Conservation (phyloP, 2,329 filamentous ascomycete genomes). For the Bipolaris sorokiniana region DNA sequence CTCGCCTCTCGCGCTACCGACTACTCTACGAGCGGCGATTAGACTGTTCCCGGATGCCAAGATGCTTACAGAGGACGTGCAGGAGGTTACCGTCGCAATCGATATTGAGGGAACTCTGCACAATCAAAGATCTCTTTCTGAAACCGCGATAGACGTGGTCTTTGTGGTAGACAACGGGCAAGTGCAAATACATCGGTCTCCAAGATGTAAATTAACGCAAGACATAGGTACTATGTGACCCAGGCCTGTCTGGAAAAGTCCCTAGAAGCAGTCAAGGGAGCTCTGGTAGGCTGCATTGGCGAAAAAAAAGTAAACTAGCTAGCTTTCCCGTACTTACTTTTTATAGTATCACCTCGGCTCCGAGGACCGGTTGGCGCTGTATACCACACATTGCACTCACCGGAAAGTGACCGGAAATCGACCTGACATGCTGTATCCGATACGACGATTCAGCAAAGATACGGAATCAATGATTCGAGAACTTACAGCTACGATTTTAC, state of each 20-base stretch:
- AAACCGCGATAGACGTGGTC: conserved; percentile 40
- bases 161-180: conserved; percentile 50
- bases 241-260: conserved; percentile 32
- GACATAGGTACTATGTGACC: conserved; percentile 38
- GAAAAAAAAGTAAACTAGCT: neutral
- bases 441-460: conserved; percentile 21
- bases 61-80: conserved; percentile 24
- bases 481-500: conserved; percentile 26
- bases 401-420: conserved; percentile 32
- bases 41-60: conserved; percentile 31
- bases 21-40: conserved; percentile 30
- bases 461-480: conserved; percentile 25
- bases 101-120: conserved; percentile 40
- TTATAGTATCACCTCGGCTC: conserved; percentile 21
- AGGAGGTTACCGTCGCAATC: conserved; percentile 40
- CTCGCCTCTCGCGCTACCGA: conserved; percentile 12
- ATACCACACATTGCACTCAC: conserved; percentile 42
- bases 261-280: conserved; percentile 23
- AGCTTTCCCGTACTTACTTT: conserved; percentile 2
- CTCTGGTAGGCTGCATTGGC: conserved; percentile 12
- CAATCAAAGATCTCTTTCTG: conserved; percentile 23
- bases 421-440: conserved; percentile 34
- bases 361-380: conserved; percentile 38
- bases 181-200: neutral
- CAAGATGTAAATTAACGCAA: conserved; percentile 4